Evolutionary conservation across 2,329 filamentous ascomycete genomes (phyloP), one percentile per base, ranked within the genome.

Genomic region (Blastomyces parvus): DNA sequence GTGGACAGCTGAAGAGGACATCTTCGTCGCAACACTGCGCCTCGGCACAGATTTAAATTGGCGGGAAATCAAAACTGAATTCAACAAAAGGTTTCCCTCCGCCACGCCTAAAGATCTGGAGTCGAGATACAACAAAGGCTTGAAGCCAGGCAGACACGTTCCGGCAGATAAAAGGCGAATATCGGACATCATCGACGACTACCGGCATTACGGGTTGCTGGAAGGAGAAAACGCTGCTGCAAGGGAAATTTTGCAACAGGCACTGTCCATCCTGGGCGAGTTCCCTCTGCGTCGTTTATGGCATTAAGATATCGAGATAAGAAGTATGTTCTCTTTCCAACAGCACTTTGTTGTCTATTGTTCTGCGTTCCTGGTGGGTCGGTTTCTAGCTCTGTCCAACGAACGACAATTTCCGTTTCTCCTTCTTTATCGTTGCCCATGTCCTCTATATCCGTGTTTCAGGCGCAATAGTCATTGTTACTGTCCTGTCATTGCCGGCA

Each of bases 1-100:
- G 14, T 64, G 60, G 63, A 59, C 46, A 14, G 30, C 60, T n/a
- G 61, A 63, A 13, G 60, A 69, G 44, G 60, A 68, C 22, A 50
- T 66, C 48, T 66, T 66, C 60, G 42, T 69, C 57, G 62, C 65
- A 33, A 60, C 66, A 57, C 48, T 68, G 3, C 60, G 62, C 36
- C 63, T 69, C 22, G 66, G 65, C 14, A 69, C 67, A 9, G 60
- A 62, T 30, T 53, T 67, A 25, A 38, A n/a, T 33, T 69, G 67
- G 67, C 52, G 46, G 19, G 33, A 60, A 25, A 64, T 69, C 33
- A 42, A 61, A 33, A 59, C 36, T 7, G 58, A 59, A 22, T 67
- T 67, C 61, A 44, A 63, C 40, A 42, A n/a, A 1, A 40, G 30
- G 13, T 69, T 69, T 56, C 36, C 52, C 2, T 48, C 50, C 11